These are phyloP conservation scores for Aspergillaceae sp. DNA, from an alignment of 2,329 filamentous ascomycete genomes.

Conservation along the genomic window DNA sequence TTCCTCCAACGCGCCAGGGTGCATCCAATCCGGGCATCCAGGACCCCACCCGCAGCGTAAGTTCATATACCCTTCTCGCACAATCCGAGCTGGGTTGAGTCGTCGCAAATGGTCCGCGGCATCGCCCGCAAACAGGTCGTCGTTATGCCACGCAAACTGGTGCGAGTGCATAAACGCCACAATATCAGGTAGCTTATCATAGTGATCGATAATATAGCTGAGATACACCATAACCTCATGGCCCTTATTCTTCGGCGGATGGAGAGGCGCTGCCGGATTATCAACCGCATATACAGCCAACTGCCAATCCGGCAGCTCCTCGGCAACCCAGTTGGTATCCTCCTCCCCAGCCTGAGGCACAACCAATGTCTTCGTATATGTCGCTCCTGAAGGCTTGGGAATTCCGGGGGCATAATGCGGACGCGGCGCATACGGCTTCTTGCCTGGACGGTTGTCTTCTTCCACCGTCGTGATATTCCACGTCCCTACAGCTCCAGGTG, in stretches of 20 bases:
- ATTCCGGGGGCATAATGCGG: slow-evolving; percentile 27
- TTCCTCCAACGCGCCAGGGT: slow-evolving; percentile 34
- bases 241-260: slow-evolving; percentile 52
- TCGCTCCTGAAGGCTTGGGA: slow-evolving; percentile 38
- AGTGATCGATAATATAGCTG: slow-evolving; percentile 56
- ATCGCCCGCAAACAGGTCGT: slow-evolving; percentile 44
- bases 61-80: slow-evolving; percentile 50
- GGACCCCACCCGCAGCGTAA: slow-evolving; percentile 51
- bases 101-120: slow-evolving; percentile 43
- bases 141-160: slow-evolving; percentile 52
- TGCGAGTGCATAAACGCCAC: slow-evolving; percentile 54
- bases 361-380: slow-evolving; percentile 48
- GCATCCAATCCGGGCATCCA: slow-evolving; percentile 53
- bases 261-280: slow-evolving; percentile 41
- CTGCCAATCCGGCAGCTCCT: slow-evolving; percentile 42
- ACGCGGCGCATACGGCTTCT: slow-evolving; percentile 20
- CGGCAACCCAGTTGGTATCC: slow-evolving; percentile 47
- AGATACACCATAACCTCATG: slow-evolving; percentile 56
- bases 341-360: slow-evolving; percentile 46
- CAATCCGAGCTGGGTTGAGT: slow-evolving; percentile 45
- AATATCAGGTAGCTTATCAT: slow-evolving; percentile 50
- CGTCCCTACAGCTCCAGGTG: slow-evolving; percentile 6
- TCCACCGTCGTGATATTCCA: slow-evolving; percentile 8
- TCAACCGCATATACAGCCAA: slow-evolving; percentile 46
- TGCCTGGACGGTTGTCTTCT: slow-evolving; percentile 2